A percentile compares a stretch with the other conserved stretches of the same genome.
phyloP scores from a whole-genome alignment of 1,284 basidiomycete species.

The Lignosus rhinocerotis region DNA sequence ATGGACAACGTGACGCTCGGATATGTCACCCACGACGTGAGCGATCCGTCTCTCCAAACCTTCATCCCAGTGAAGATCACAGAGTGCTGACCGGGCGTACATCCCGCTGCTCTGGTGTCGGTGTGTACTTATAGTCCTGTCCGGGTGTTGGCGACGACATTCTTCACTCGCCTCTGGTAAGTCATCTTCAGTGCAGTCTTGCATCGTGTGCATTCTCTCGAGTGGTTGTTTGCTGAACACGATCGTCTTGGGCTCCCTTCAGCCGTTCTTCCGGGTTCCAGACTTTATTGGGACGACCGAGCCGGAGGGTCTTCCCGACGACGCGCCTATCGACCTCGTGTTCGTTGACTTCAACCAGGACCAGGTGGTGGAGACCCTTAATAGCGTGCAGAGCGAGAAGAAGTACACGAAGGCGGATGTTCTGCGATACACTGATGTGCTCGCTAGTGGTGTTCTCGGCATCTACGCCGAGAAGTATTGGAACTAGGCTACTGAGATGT shows the following conservation, averaged over 20 bases:
- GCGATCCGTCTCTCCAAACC: conserved; percentile 23
- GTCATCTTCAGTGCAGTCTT: background rate
- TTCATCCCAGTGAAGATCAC: background rate
- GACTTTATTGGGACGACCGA: conserved; percentile 59
- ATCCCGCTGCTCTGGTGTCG: too few relatives aligned
- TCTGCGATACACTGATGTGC: conserved; percentile 48
- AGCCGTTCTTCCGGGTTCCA: conserved; percentile 52
- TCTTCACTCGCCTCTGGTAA: conserved; percentile 50
- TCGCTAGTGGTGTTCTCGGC: conserved; percentile 54
- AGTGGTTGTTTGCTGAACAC: too few relatives aligned
- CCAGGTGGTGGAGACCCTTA: conserved; percentile 55
- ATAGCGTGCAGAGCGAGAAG: conserved; percentile 50
- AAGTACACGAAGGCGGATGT: conserved; percentile 56
- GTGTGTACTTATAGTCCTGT: conserved; percentile 54
- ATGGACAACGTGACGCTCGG: conserved; percentile 56
- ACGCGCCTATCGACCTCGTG: conserved; percentile 63
- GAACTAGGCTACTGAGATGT: conserved; percentile 41
- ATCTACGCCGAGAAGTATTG: conserved; percentile 60
- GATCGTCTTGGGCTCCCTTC: too few relatives aligned
- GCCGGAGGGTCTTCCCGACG: conserved; percentile 46
- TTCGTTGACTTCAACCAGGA: conserved; percentile 67
- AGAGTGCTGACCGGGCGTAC: too few relatives aligned
- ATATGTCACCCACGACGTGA: conserved; percentile 71
- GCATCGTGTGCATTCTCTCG: background rate
- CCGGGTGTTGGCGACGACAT: conserved; percentile 74